Evolutionary conservation across 495 filamentous ascomycete genomes (phyloP), one percentile per base, ranked within the genome.

Genomic region (Aspergillus olivimuriae): DNA sequence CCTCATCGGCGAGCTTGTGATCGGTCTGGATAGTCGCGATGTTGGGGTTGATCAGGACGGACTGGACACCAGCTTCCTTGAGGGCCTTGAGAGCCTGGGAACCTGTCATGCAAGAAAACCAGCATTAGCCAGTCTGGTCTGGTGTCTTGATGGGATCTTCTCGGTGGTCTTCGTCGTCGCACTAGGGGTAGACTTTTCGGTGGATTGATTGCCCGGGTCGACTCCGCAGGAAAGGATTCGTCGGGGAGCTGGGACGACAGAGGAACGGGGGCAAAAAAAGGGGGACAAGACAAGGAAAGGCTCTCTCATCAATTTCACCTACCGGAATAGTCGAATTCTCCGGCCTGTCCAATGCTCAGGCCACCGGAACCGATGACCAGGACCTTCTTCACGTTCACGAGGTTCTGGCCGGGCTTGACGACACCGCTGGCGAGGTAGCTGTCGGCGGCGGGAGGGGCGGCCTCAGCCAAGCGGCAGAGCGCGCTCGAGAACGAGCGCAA

Each of bases 261-360:
- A n/a, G n/a, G n/a, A n/a, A n/a, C n/a, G n/a, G n/a, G n/a, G n/a
- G n/a, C n/a, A n/a, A n/a, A n/a, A n/a, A n/a, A n/a, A n/a, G n/a
- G n/a, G n/a, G n/a, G n/a, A n/a, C n/a, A n/a, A n/a, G 33, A 97
- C 83, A 36, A 85, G 62, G 52, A 89, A 76, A 47, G 69, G 74
- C 34, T 80, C 83, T 18, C 77, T 69, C 55, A 83, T 83, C 49
- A 97, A 79, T 38, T 78, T 84, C 42, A 89, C 90, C 68, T 80
- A 78, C 90, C 92, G 51, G 94, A 97, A 67, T 98, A 98, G 65
- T 98, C 92, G 58, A 98, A 98, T 68, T 98, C 92, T 68, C 92
- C 92, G 44, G 92, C 92, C 68, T 98, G 92, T 46, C 92, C 92
- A 74, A 98, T 98, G 61, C 89, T 91, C 48, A 98, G 77, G 66